These are phyloP conservation scores for Arachis monticola DNA, from an alignment of 331 rosid genomes.

Conservation along the genomic window DNA sequence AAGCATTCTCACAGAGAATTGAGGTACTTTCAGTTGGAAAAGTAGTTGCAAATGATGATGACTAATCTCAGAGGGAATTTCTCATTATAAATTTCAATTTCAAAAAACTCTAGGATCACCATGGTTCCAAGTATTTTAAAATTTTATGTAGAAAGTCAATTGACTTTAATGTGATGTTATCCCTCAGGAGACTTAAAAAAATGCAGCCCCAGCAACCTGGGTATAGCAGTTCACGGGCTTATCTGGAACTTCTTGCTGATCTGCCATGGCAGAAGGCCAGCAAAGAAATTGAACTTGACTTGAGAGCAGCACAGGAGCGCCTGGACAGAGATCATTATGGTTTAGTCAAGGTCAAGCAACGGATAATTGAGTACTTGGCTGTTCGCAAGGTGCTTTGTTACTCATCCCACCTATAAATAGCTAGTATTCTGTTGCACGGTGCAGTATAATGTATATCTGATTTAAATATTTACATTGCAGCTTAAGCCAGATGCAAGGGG, in stretches of 20 bases:
- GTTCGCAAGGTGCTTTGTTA: conserved; percentile 77
- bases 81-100: conserved; percentile 7
- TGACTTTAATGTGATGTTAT: conserved; percentile 28
- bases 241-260: conserved; percentile 97
- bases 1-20: conserved; percentile 93
- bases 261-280: conserved; percentile 93
- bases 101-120: conserved; percentile 16
- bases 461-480: conserved; percentile 53
- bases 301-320: conserved; percentile 86
- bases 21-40: conserved; percentile 59
- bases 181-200: conserved; percentile 90
- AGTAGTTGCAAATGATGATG: conserved; percentile 4
- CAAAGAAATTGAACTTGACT: conserved; percentile 81
- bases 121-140: conserved; percentile 11
- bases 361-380: conserved; percentile 92
- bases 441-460: conserved; percentile 45
- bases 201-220: conserved; percentile 99
- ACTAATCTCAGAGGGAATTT: conserved; percentile 2
- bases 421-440: conserved; percentile 15
- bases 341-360: conserved; percentile 88
- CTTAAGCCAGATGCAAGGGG: conserved; percentile 99
- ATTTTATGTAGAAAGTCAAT: conserved; percentile 21
- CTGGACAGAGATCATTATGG: conserved; percentile 95
- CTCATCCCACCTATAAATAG: conserved; percentile 25
- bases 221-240: conserved; percentile 86